These are phyloP conservation scores for Collybia sp. DNA, from an alignment of 768 basidiomycete genomes.

Conservation along the genomic window DNA sequence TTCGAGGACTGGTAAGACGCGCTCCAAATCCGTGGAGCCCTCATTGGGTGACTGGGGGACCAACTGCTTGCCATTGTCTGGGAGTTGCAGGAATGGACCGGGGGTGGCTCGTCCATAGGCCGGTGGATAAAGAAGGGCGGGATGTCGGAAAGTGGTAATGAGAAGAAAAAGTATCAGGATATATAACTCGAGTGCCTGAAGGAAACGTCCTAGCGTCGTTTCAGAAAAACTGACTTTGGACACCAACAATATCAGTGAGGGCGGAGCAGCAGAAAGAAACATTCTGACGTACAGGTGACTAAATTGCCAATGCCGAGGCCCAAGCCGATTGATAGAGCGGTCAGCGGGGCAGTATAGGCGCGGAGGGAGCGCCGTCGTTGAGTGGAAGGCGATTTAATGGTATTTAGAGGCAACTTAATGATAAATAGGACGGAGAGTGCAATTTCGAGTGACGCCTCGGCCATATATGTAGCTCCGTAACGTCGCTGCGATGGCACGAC, in stretches of 20 bases:
- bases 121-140: constrained; percentile 3
- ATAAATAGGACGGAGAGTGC: constrained; percentile 54
- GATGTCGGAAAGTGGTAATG: constrained; percentile 34
- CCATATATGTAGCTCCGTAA: constrained; percentile 47
- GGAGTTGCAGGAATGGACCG: too few species aligned
- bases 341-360: constrained; percentile 44
- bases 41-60: too few species aligned
- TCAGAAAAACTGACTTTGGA: constrained; percentile 63
- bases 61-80: too few species aligned
- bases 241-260: neutral
- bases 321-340: constrained; percentile 46
- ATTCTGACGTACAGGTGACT: constrained; percentile 43
- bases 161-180: constrained; percentile 56
- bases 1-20: too few species aligned
- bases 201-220: constrained; percentile 61
- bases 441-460: constrained; percentile 54
- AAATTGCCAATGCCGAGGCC: constrained; percentile 55
- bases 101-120: neutral
- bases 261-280: neutral
- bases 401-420: constrained; percentile 58
- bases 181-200: constrained; percentile 60
- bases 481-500: constrained; percentile 32
- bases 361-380: constrained; percentile 39
- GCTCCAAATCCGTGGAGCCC: too few species aligned
- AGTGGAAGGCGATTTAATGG: constrained; percentile 35